Percentiles rank a stretch among this genome's conserved stretches.
Evolutionary conservation across 1,139 yeast species (phyloP).

Genomic region (Yamadazyma blattariae): DNA sequence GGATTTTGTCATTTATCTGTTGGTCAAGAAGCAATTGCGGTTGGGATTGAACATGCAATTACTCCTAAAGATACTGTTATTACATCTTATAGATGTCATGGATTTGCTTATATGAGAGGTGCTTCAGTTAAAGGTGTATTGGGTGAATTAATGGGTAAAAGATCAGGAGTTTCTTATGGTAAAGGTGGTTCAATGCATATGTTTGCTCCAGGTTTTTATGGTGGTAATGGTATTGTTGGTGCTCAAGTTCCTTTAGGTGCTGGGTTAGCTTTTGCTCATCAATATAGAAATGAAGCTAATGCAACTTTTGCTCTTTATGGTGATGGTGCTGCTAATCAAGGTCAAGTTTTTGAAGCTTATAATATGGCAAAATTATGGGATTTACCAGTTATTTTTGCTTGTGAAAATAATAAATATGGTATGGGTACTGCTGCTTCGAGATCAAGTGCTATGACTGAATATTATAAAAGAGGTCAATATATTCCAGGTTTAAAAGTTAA

Average conservation of each 20-base stretch:
- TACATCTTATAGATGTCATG: slow-evolving; percentile 98
- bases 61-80: slow-evolving; percentile 81
- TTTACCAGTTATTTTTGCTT: slow-evolving; percentile 89
- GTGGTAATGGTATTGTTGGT: slow-evolving; percentile 99
- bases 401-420: slow-evolving; percentile 99
- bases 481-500: slow-evolving; percentile 97
- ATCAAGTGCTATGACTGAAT: slow-evolving; percentile 94
- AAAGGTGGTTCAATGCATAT: slow-evolving; percentile 99
- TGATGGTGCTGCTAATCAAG: slow-evolving; percentile 99
- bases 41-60: slow-evolving; percentile 95
- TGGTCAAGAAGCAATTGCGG: slow-evolving; percentile 99
- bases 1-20: slow-evolving; percentile 99
- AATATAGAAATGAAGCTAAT: slow-evolving; percentile 77
- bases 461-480: slow-evolving; percentile 98
- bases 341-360: slow-evolving; percentile 95
- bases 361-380: slow-evolving; percentile 99
- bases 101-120: slow-evolving; percentile 95
- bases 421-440: slow-evolving; percentile 99
- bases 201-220: slow-evolving; percentile 93
- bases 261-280: slow-evolving; percentile 96
- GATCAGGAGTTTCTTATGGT: slow-evolving; percentile 93
- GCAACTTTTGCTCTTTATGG: slow-evolving; percentile 92
- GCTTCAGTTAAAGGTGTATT: slow-evolving; percentile 85
- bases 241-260: slow-evolving; percentile 99
- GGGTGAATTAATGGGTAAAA: slow-evolving; percentile 96